Evolutionary conservation across 2,329 filamentous ascomycete species (phyloP), one percentile per base, ranked within the genome.

Genomic region (Myotisia sp.): DNA sequence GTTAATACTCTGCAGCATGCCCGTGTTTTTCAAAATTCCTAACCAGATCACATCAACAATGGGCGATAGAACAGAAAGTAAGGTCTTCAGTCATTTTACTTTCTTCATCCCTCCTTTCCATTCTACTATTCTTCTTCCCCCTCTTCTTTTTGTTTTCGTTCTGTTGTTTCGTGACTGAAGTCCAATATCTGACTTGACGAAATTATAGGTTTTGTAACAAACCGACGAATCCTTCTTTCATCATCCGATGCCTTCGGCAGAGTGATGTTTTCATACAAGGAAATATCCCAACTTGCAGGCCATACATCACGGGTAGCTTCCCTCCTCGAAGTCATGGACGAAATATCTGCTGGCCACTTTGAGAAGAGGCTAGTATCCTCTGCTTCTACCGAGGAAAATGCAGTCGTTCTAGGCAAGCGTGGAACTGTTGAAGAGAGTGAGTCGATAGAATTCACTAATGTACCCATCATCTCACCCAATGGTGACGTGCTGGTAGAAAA

Each of bases 241-340:
- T 90, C 85, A 1, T 95, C 87, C 0, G 90, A 98, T 53, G 87
- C 87, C 16, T 94, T 94, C 51, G 87, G 87, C 1, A 79, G 90
- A 39, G 68, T 95, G 43, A 94, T 94, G 86, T 94, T 93, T 60
- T 92, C 83, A 2, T 95, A 94, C 67, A 86, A 93, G 47, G 90
- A 98, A 54, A 79, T 98, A 42, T 93, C 87, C 54, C 87, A 98
- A 57, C 67, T 98, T 19, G 90, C 90, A 0, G 90, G 90, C 22
- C 92, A 93, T 62, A 98, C 90, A 0, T 87, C 85, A 6, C 77
- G 90, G 34, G 90, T 98, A 4, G 80, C 86, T 1, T 82, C 81
- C 2, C 66, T 98, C 3, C 67, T 98, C 9, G 80, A 92, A 39
- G 87, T 95, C 30, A 94, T 98, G 74, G 78, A 87, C 38, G 90